phyloP scores from a whole-genome alignment of 306 rosid genomes.

The Adenanthera pavonina region DNA sequence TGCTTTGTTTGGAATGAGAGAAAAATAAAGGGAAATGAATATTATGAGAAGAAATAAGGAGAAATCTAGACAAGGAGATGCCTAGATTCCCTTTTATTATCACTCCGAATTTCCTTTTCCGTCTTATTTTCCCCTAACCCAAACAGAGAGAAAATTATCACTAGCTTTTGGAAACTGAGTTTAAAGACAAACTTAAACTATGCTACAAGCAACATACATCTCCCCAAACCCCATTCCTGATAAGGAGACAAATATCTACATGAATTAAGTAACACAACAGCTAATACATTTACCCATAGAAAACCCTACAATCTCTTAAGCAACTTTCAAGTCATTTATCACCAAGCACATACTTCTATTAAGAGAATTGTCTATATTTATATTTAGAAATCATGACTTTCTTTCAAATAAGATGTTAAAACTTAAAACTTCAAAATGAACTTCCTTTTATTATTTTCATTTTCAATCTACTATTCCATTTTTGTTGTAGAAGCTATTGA shows the following conservation, averaged over 20 bases:
- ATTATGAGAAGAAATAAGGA: no score
- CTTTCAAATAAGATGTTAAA: not conserved
- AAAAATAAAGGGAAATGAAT: no score
- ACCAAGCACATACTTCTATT: conserved; percentile 4
- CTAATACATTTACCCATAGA: not conserved
- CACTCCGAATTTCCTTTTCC: no score
- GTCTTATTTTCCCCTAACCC: no score
- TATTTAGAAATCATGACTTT: not conserved
- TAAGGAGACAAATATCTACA: not conserved
- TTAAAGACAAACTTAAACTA: conserved; percentile 1
- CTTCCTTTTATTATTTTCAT: not conserved
- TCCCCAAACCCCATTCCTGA: not conserved
- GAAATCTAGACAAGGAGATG: no score
- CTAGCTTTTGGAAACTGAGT: conserved; percentile 6
- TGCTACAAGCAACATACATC: no score
- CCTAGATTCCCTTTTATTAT: no score
- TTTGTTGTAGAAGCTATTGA: not conserved
- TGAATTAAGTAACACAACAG: conserved; percentile 23
- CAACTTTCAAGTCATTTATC: conserved; percentile 11
- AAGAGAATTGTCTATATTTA: not conserved
- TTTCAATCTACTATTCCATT: not conserved
- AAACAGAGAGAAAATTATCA: not conserved
- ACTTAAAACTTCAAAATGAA: not conserved
- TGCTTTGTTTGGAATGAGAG: no score
- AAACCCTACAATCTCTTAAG: conserved; percentile 19